Conservation (phyloP, 371 early-diverging fungal species). For the Lichtheimia ramosa region DNA sequence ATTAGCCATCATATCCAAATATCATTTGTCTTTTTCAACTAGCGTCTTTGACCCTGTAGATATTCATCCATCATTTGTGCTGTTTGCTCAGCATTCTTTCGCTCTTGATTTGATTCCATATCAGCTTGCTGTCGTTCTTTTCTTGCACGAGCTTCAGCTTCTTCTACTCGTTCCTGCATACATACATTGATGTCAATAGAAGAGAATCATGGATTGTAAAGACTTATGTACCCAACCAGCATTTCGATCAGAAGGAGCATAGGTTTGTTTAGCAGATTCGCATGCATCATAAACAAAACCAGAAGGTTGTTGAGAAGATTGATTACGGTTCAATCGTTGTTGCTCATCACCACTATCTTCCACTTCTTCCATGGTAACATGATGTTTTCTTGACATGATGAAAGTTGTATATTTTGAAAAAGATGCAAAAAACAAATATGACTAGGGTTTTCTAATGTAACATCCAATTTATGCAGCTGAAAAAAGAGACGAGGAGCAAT, state of each 20-base stretch:
- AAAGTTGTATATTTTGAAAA: no score
- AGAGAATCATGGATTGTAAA: no score
- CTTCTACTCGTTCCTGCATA: conserved; percentile 7
- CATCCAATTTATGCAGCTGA: no score
- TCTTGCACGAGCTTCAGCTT: conserved; percentile 10
- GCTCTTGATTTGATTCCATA: background rate
- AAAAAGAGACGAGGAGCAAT: no score
- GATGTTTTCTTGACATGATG: background rate
- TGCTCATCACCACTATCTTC: conserved; percentile 3
- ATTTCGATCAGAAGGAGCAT: conserved; percentile 3
- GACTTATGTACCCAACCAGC: conserved; percentile 13
- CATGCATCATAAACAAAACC: no score
- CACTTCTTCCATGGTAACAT: conserved; percentile 8
- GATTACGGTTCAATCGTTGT: background rate
- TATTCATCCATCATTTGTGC: conserved; percentile 12
- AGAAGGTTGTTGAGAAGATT: no score
- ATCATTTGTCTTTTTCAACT: no score
- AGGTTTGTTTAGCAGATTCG: background rate
- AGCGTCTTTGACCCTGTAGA: conserved; percentile 1
- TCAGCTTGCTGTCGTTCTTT: conserved; percentile 3
- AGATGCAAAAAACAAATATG: no score
- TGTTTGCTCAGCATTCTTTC: conserved; percentile 10
- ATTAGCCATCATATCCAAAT: no score
- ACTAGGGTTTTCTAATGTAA: no score
- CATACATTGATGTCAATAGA: no score